Conservation (phyloP, 257 asterid species). For the Nyctanthes arbortristis region DNA sequence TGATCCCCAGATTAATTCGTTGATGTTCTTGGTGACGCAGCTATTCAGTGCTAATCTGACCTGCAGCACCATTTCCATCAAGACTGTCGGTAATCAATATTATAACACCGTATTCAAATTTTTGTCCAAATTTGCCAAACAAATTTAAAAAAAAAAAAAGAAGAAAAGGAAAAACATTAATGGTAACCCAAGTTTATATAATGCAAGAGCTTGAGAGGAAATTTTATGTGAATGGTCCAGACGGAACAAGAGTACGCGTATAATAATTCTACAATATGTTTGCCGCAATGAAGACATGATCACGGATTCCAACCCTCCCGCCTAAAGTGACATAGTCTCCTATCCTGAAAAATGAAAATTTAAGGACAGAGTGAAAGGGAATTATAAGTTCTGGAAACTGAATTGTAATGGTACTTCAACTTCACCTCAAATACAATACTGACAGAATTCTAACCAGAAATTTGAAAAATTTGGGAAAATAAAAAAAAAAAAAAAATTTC, state of each 20-base stretch:
- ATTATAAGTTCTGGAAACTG: conserved; percentile 10
- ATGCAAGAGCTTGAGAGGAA: background rate
- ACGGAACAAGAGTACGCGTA: background rate
- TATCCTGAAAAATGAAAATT: conserved; percentile 58
- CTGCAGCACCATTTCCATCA: conserved; percentile 40
- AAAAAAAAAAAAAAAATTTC: conserved; percentile 2
- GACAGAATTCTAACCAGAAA: background rate
- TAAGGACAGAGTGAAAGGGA: conserved; percentile 8
- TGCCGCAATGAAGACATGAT: conserved; percentile 72
- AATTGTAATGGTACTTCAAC: conserved; percentile 26
- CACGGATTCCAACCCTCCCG: conserved; percentile 74
- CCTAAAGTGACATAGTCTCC: conserved; percentile 83
- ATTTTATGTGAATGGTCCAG: background rate
- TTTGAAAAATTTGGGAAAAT: conserved; percentile 6
- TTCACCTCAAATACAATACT: conserved; percentile 10
- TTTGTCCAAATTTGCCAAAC: background rate
- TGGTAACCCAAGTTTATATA: too few relatives aligned
- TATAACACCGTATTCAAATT: background rate
- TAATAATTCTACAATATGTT: conserved; percentile 42
- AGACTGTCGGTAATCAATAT: conserved; percentile 9
- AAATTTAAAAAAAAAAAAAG: too few relatives aligned
- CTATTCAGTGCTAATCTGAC: conserved; percentile 88
- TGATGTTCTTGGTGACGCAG: conserved; percentile 78
- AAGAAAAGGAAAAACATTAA: too few relatives aligned
- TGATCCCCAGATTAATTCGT: conserved; percentile 81